Evolutionary conservation across 2,329 filamentous ascomycete genomes (phyloP), one percentile per base, ranked within the genome.

Genomic region (Allantophomopsis cytisporea): DNA sequence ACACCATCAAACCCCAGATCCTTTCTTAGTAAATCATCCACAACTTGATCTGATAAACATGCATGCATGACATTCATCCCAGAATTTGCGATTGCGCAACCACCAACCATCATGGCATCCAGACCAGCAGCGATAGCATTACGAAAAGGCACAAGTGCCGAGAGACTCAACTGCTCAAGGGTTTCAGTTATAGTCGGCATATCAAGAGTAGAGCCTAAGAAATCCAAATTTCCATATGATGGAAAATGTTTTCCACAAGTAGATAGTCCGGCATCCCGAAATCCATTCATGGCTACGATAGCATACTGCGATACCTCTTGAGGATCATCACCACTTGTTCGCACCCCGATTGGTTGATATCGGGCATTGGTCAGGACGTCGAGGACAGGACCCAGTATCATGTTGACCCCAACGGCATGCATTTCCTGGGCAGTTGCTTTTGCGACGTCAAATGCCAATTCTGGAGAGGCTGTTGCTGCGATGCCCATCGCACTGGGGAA

Each of bases 401-500:
- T 79, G 55, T 98, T 98, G 52, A 98, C 84, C 23, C 91, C 91
- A 50, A 93, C 91, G 10, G 91, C 87, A 36, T 83, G 80, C 20
- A 96, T 74, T 59, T 96, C 91, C 49, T 89, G 83, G 3, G 87
- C 91, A 1, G 89, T 96, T 13, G 91, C 88, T 60, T 89, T 88
- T 41, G 87, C 89, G 40, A 96, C 78, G 49, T 89, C 81, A 55
- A 89, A 94, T 5, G 89, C 85, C 40, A 96, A 66, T 10, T 91
- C 77, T 30, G 79, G 80, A 10, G 81, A 88, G 17, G 88, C 86
- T 4, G 88, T 87, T 16, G 91, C 91, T n/a, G 89, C 87, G 44
- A 95, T 72, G 11, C 88, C 89, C 89, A 98, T 96, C 45, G 89
- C 84, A 54, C 88, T 94, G 7, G 91, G 91, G 50, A 94, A 98